Base-by-base conservation (phyloP, 2,329 filamentous ascomycete genomes). In the Verticillium klebahnii region DNA sequence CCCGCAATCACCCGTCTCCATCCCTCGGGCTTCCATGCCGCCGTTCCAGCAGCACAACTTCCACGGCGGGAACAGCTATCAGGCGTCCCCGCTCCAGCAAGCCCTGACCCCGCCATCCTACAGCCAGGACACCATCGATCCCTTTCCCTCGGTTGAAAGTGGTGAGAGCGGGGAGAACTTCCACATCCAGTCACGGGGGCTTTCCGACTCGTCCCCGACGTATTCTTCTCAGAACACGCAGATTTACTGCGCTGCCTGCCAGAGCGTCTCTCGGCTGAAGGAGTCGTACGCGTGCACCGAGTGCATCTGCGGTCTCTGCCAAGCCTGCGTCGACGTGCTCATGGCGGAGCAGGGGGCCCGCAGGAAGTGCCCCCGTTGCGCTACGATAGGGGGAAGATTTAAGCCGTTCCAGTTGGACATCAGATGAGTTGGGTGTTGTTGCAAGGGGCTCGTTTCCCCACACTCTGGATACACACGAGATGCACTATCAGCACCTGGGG, bases 261-360 rank as follows among this genome's bases (percentile, higher is more conserved):
- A 91, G 66, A 86, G 89, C 40, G 81, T 93, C 19, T 93, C 89
- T 59, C 79, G 89, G 12, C 79, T 98, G 31, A 89, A 88, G 70
- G 90, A 94, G 69, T 95, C 92, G 37, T 97, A 93, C 71, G 94
- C 94, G 25, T 98, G 94, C 74, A 97, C 93, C 1, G 93, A 97
- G 75, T 98, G 95, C 74, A 96, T 98, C 66, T 96, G 92, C 73
- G 94, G 93, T 17, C 84, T 98, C 58, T 98, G 95, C 75, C 87
- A 89, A 66, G 87, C 92, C 63, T 98, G 94, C 70, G 92, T 97
- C 62, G 89, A 93, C 69, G 86, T 91, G 37, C 80, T 94, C 61
- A 88, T 92, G 76, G 85, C 85, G 68, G 90, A 92, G 72, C 89
- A 92, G 72, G 87, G 89, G 58, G 89, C 90, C 14, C 79, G 89